phyloP scores from a whole-genome alignment of 805 yeast genomes.

The Sugiyamaella americana region DNA sequence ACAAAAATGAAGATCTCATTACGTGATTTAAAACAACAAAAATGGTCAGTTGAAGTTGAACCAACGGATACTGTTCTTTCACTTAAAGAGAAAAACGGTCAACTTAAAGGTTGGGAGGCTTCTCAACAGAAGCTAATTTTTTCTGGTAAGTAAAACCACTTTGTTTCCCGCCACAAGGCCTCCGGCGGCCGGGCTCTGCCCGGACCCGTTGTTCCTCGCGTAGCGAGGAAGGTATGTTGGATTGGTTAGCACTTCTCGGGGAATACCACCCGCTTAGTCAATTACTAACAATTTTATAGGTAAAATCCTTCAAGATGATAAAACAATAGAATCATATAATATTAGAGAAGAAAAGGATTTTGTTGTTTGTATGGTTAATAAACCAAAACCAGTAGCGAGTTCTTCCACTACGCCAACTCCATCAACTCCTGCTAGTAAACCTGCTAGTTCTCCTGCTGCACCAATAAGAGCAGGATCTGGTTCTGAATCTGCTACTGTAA shows the following conservation, averaged over 20 bases:
- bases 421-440: slow-evolving; percentile 10
- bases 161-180: neutral
- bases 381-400: slow-evolving; percentile 29
- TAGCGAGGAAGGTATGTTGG: no score
- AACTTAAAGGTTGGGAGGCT: slow-evolving; percentile 59
- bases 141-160: slow-evolving; percentile 46
- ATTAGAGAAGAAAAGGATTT: slow-evolving; percentile 79
- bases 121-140: slow-evolving; percentile 81
- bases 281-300: slow-evolving; percentile 33
- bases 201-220: no score
- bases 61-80: slow-evolving; percentile 48
- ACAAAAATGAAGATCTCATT: slow-evolving; percentile 67
- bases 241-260: no score
- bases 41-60: slow-evolving; percentile 73
- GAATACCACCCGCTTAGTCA: no score
- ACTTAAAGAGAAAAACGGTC: slow-evolving; percentile 46
- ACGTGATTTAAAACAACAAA: slow-evolving; percentile 90
- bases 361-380: slow-evolving; percentile 85
- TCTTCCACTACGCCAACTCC: slow-evolving; percentile 20
- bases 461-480: slow-evolving; percentile 21
- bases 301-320: slow-evolving; percentile 80
- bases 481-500: slow-evolving; percentile 13
- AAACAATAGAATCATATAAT: slow-evolving; percentile 63
- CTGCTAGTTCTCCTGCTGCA: slow-evolving; percentile 19
- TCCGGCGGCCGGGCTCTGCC: no score